A percentile compares a stretch with the other conserved stretches of the same genome.
Evolutionary conservation across 345 rosid species (phyloP).

Genomic region (Pseudoturritis turrita): DNA sequence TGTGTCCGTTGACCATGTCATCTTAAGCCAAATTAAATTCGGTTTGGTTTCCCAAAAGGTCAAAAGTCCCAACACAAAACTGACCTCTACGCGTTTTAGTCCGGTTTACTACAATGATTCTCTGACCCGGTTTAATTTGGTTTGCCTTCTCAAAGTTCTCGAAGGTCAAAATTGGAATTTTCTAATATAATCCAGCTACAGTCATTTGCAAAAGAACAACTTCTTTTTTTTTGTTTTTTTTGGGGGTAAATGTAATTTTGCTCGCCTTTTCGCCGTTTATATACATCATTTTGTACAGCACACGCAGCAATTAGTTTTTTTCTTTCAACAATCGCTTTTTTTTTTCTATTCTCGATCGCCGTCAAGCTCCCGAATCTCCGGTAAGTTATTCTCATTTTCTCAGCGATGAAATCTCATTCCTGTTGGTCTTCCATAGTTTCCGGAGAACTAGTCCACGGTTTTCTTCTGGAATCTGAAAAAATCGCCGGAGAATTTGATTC

Average conservation of each 20-base stretch:
- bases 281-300: neutral
- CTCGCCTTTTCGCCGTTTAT: neutral
- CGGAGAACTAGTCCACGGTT: conserved; percentile 6
- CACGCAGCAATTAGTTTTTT: neutral
- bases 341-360: conserved; percentile 12
- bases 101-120: neutral
- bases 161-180: conserved; percentile 28
- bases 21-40: neutral
- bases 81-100: neutral
- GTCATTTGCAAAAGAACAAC: neutral
- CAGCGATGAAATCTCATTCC: neutral
- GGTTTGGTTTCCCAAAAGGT: neutral
- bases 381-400: conserved; percentile 14
- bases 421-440: neutral
- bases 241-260: neutral
- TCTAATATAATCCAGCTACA: neutral
- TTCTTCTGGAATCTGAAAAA: neutral
- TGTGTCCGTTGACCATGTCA: neutral
- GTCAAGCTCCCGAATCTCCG: conserved; percentile 18
- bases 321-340: neutral
- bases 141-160: conserved; percentile 11
- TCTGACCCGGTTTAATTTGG: conserved; percentile 13
- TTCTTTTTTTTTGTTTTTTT: neutral
- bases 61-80: neutral
- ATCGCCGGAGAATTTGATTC: neutral